Evolutionary conservation across 257 asterid species (phyloP).

Genomic region (Solanum paucissectum): DNA sequence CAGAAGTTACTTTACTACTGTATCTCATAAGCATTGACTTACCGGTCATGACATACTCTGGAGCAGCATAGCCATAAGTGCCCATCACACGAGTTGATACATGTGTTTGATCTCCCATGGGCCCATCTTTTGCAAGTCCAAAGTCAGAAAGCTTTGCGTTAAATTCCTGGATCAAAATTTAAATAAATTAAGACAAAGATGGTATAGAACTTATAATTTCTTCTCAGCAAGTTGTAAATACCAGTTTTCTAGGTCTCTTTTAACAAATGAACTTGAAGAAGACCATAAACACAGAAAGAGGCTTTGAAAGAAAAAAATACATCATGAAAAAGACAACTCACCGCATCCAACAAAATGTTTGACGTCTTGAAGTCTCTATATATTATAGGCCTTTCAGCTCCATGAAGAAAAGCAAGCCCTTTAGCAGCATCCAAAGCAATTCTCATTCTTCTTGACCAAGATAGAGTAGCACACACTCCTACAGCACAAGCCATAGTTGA

Average conservation of each 20-base stretch:
- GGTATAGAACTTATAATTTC: not conserved
- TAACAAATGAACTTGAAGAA: not conserved
- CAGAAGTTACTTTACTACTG: not conserved
- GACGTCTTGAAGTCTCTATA: slow-evolving; percentile 94
- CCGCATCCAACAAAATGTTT: slow-evolving; percentile 74
- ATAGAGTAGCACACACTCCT: slow-evolving; percentile 65
- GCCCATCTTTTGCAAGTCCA: slow-evolving; percentile 93
- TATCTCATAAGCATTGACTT: slow-evolving; percentile 13
- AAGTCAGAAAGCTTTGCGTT: slow-evolving; percentile 94
- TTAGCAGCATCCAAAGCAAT: slow-evolving; percentile 90
- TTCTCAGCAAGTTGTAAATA: not conserved
- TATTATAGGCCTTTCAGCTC: slow-evolving; percentile 75
- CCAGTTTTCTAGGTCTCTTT: not conserved
- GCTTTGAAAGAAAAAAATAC: not conserved
- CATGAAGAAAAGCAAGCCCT: slow-evolving; percentile 98
- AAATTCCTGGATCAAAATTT: slow-evolving; percentile 48
- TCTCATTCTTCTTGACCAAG: slow-evolving; percentile 74
- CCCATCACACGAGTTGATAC: slow-evolving; percentile 98
- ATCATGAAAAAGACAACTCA: slow-evolving; percentile 24
- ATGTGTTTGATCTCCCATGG: slow-evolving; percentile 95
- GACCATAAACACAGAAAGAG: not conserved
- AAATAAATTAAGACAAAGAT: not conserved
- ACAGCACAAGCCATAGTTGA: slow-evolving; percentile 7
- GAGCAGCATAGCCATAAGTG: slow-evolving; percentile 96
- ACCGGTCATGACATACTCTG: slow-evolving; percentile 99